Conservation (phyloP, 352 stramenopile species). For the Phytopythium chamaehyphon region DNA sequence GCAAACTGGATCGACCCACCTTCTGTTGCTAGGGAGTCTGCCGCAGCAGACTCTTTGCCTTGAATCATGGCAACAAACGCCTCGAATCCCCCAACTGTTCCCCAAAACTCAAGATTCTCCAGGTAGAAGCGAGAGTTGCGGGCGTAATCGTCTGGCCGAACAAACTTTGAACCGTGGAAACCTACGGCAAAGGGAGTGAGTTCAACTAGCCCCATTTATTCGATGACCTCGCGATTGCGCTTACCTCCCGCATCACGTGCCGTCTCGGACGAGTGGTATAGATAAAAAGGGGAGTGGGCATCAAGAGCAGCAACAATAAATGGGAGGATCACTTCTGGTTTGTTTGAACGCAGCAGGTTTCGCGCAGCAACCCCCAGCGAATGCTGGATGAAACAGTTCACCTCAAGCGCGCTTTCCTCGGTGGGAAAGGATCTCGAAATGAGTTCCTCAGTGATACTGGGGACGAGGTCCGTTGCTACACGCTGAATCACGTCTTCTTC, state of each 20-base stretch:
- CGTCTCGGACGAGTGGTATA: conserved; percentile 14
- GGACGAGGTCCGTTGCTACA: conserved; percentile 49
- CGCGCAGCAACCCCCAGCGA: conserved; percentile 25
- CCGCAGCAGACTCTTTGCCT: conserved; percentile 5
- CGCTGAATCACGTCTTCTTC: conserved; percentile 16
- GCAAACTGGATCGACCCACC: conserved; percentile 26
- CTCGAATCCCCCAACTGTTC: conserved; percentile 46
- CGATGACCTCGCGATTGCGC: not conserved
- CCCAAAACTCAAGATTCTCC: conserved; percentile 53
- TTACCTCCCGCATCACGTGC: conserved; percentile 6
- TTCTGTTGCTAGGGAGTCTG: not conserved
- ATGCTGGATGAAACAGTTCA: conserved; percentile 52
- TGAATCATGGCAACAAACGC: conserved; percentile 38
- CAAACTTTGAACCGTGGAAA: conserved; percentile 2
- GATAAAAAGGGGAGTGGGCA: conserved; percentile 54
- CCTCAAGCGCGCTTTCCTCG: conserved; percentile 15
- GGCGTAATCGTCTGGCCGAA: not conserved
- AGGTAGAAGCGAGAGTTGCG: conserved; percentile 37
- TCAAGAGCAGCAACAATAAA: conserved; percentile 51
- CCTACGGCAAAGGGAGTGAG: not conserved
- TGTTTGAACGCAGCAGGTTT: conserved; percentile 25
- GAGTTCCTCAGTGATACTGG: conserved; percentile 52
- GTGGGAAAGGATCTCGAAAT: conserved; percentile 29
- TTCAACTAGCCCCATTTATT: not conserved
- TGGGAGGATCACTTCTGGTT: conserved; percentile 18